Evolutionary conservation across 1,139 yeast species (phyloP), one percentile per base, ranked within the genome.

Genomic region (Suhomyces choctaworum): DNA sequence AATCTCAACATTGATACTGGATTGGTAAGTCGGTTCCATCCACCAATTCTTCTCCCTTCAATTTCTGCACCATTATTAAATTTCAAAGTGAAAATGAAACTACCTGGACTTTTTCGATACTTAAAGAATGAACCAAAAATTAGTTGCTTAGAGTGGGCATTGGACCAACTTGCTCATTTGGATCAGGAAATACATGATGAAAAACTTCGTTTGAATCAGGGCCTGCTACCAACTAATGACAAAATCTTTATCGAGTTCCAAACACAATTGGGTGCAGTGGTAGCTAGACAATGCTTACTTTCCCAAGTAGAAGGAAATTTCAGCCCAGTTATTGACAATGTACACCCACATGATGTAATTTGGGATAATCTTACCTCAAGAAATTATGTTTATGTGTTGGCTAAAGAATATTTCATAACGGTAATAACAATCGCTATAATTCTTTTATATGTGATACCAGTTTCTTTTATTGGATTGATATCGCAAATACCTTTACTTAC

Each of bases 371-470:
- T 80, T 2, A 52, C 67, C 0, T 43, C 66, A 4, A 55, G 59
- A n/a, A 63, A 66, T 30, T 56, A 62, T 6, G 44, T 62, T 28
- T 39, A 54, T 3, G 54, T 57, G 7, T 53, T 64, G 17, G 16
- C 70, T 0, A 66, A 75, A 49, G 58, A 63, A 16, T 60, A 70
- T 10, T 22, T 66, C 5, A 76, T 79, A 0, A 67, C 69, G 24
- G 39, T 72, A 2, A 27, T 73, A 3, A 66, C 76, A 28, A 58
- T 77, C 9, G 39, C 66, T 5, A 60, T 81, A 0, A 76, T 78
- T 4, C 53, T 80, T 2, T 66, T 80, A 7, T 83, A 87, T 73
- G 81, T 81, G 2, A 57, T 82, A 1, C 94, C 94, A 0, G 88
- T 83, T 1, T 82, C 88, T 1, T 67, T 81, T 41, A 76, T 83